A percentile compares a stretch with the other conserved stretches of the same genome.
These are phyloP conservation scores for Cerioporus squamosus DNA, from an alignment of 1,284 basidiomycete genomes.

Conservation along the genomic window DNA sequence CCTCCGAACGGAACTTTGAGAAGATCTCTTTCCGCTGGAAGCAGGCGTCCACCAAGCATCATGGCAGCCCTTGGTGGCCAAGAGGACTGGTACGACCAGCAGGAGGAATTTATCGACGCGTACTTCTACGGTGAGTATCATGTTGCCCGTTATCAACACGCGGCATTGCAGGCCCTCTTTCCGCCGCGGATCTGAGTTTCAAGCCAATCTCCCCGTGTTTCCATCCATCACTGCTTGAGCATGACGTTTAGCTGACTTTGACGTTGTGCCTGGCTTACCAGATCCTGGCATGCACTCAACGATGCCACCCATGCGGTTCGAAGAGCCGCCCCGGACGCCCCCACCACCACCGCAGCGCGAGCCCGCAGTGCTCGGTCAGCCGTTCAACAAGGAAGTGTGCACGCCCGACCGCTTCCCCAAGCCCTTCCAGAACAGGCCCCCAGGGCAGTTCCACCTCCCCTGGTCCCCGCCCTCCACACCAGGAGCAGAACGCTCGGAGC, in stretches of 20 bases:
- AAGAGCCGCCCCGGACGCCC: slow-evolving; percentile 17
- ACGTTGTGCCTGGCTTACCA: slow-evolving; percentile 14
- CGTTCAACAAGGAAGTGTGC: slow-evolving; percentile 19
- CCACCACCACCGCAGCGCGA: slow-evolving; percentile 14
- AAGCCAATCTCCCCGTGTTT: neutral
- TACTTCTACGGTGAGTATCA: slow-evolving; percentile 52
- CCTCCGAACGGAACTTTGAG: slow-evolving; percentile 20
- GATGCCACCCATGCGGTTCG: slow-evolving; percentile 9
- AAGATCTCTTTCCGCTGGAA: slow-evolving; percentile 32
- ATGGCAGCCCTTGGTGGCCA: slow-evolving; percentile 27
- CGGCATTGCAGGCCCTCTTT: neutral
- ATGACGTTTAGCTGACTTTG: slow-evolving; percentile 1
- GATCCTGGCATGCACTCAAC: slow-evolving; percentile 28
- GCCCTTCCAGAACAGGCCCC: slow-evolving; percentile 36
- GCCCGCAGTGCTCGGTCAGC: neutral
- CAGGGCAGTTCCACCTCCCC: slow-evolving; percentile 38
- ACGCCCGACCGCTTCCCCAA: slow-evolving; percentile 37
- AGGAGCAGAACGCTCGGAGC: slow-evolving; percentile 25
- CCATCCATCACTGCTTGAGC: neutral
- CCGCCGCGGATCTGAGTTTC: neutral
- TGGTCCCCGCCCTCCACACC: slow-evolving; percentile 30
- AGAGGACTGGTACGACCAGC: slow-evolving; percentile 45
- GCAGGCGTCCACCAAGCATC: slow-evolving; percentile 33
- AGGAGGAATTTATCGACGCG: slow-evolving; percentile 50
- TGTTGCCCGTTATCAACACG: slow-evolving; percentile 18